Conservation (phyloP, 2,329 filamentous ascomycete species). For the Sarocladium brachiariae region DNA sequence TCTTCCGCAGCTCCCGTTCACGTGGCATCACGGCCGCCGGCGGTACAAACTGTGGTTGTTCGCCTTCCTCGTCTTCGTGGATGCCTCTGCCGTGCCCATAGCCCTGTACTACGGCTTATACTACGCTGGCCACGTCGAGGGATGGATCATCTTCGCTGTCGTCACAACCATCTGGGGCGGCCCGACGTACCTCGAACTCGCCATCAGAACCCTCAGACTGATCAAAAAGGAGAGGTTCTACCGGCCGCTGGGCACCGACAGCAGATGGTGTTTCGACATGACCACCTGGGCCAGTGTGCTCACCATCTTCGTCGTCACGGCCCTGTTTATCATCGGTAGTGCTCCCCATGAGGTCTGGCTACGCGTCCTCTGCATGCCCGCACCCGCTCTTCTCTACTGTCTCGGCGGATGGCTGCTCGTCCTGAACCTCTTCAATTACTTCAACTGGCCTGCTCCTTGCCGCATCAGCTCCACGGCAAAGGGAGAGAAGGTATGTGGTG, state of each 20-base stretch:
- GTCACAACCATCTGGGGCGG: slow-evolving; percentile 49
- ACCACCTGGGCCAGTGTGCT: slow-evolving; percentile 38
- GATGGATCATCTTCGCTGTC: slow-evolving; percentile 42
- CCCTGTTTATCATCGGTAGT: slow-evolving; percentile 42
- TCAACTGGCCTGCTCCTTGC: slow-evolving; percentile 45
- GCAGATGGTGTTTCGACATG: slow-evolving; percentile 43
- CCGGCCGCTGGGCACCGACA: slow-evolving; percentile 39
- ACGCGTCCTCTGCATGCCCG: slow-evolving; percentile 43
- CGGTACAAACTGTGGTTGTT: slow-evolving; percentile 40
- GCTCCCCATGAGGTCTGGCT: slow-evolving; percentile 43
- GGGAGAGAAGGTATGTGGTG: slow-evolving; percentile 37
- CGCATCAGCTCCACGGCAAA: slow-evolving; percentile 58
- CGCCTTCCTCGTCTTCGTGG: slow-evolving; percentile 40
- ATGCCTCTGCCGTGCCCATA: slow-evolving; percentile 38
- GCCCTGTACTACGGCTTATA: slow-evolving; percentile 44
- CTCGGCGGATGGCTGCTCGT: slow-evolving; percentile 34
- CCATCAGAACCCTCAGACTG: slow-evolving; percentile 39
- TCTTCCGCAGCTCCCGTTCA: slow-evolving; percentile 33
- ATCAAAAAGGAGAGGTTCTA: slow-evolving; percentile 42
- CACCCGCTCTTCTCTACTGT: slow-evolving; percentile 42
- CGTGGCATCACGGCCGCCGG: slow-evolving; percentile 32
- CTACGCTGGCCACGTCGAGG: slow-evolving; percentile 31
- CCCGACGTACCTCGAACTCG: slow-evolving; percentile 48
- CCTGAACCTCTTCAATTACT: slow-evolving; percentile 26
- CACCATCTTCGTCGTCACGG: slow-evolving; percentile 42